Evolutionary conservation across 2,329 filamentous ascomycete genomes (phyloP).

Genomic region (Seiridium unicorne): DNA sequence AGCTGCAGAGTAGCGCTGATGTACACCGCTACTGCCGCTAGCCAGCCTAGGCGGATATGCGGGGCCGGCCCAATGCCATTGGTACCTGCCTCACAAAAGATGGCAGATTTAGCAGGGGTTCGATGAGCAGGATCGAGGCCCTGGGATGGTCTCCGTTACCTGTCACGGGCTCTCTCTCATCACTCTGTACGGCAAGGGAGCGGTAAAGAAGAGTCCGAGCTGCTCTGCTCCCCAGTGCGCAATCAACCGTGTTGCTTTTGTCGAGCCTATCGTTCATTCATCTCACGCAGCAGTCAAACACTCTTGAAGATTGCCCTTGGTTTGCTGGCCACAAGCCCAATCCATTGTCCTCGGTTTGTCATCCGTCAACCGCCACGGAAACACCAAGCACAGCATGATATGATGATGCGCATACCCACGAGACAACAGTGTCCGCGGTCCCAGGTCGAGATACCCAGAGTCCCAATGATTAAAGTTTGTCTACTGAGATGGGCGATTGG

Average conservation of each 20-base stretch:
- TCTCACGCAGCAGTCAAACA: background rate
- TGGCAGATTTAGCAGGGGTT: slow-evolving; percentile 5
- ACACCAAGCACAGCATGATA: background rate
- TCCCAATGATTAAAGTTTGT: too few relatives aligned
- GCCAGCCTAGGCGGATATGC: background rate
- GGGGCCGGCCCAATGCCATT: background rate
- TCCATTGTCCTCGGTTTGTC: background rate
- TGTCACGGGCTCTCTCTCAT: background rate
- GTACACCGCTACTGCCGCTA: background rate
- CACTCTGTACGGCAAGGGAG: background rate
- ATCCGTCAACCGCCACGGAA: background rate
- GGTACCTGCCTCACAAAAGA: slow-evolving; percentile 9
- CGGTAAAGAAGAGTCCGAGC: too few relatives aligned
- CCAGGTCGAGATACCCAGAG: too few relatives aligned
- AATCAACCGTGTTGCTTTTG: background rate
- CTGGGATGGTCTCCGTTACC: background rate
- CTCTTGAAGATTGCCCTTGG: background rate
- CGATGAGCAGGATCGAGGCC: background rate
- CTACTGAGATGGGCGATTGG: too few relatives aligned
- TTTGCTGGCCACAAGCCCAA: background rate
- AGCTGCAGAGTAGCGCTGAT: background rate
- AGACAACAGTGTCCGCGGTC: background rate
- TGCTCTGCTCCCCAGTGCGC: too few relatives aligned
- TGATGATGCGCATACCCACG: background rate
- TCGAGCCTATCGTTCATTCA: background rate